Percentiles rank a stretch among this genome's conserved stretches.
phyloP scores from a whole-genome alignment of 495 filamentous ascomycete species.

The Neurospora sp. region DNA sequence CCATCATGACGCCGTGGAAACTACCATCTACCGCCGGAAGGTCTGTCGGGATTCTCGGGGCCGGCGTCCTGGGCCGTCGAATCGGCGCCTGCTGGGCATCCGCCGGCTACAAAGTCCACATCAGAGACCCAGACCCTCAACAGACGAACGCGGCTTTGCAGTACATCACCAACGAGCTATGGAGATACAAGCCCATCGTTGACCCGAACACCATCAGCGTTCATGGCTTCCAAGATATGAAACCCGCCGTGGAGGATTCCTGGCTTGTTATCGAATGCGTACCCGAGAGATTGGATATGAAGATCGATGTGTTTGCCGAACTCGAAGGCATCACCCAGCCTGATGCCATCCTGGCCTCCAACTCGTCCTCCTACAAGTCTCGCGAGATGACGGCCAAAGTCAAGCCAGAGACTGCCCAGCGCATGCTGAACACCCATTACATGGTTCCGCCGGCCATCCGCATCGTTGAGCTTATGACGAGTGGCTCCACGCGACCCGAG shows the following conservation, averaged over 20 bases:
- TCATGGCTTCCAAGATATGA: conserved; percentile 19
- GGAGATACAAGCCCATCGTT: background rate
- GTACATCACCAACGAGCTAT: background rate
- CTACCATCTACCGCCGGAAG: conserved; percentile 7
- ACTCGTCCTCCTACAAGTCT: conserved; percentile 36
- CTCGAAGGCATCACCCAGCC: conserved; percentile 23
- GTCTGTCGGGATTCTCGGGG: conserved; percentile 13
- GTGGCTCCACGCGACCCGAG: conserved; percentile 27
- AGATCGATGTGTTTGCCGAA: conserved; percentile 34
- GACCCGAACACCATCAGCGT: background rate
- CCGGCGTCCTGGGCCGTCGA: conserved; percentile 18
- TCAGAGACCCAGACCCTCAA: conserved; percentile 14
- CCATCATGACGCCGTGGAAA: conserved; percentile 5
- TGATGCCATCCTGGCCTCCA: conserved; percentile 37
- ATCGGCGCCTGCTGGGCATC: conserved; percentile 21
- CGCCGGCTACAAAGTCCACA: conserved; percentile 22
- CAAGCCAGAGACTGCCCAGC: conserved; percentile 14
- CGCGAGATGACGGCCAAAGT: conserved; percentile 33
- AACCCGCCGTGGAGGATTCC: conserved; percentile 25
- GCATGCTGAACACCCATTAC: conserved; percentile 38
- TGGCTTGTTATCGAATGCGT: conserved; percentile 42
- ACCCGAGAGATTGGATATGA: conserved; percentile 36
- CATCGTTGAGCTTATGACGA: conserved; percentile 42
- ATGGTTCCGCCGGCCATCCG: conserved; percentile 35
- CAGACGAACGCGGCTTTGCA: conserved; percentile 12